phyloP scores from a whole-genome alignment of 257 asterid species.

The Thymus quinquecostatus region DNA sequence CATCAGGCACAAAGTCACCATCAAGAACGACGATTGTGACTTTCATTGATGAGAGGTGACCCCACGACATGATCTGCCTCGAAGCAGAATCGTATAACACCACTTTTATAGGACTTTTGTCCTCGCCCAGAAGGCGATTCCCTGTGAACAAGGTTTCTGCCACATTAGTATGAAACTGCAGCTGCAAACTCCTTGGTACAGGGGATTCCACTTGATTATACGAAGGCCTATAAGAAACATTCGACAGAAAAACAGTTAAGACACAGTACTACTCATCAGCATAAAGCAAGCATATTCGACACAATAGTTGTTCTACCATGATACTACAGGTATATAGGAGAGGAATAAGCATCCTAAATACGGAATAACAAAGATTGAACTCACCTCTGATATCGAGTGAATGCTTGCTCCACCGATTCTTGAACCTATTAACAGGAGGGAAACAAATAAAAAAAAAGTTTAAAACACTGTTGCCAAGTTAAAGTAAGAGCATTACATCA shows the following conservation, averaged over 20 bases:
- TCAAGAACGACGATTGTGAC: slow-evolving; percentile 62
- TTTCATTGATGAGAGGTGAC: slow-evolving; percentile 60
- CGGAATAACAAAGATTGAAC: slow-evolving; percentile 19
- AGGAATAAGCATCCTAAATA: too few species aligned
- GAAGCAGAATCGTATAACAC: slow-evolving; percentile 53
- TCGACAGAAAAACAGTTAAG: slow-evolving; percentile 10
- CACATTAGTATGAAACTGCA: slow-evolving; percentile 49
- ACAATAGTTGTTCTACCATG: background rate
- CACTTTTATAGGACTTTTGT: slow-evolving; percentile 40
- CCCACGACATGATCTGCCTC: slow-evolving; percentile 44
- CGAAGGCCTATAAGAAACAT: slow-evolving; percentile 44
- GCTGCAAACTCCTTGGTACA: slow-evolving; percentile 48
- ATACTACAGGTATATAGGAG: background rate
- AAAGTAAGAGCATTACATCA: background rate
- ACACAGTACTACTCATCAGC: background rate
- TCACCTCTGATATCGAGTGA: slow-evolving; percentile 51
- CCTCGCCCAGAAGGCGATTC: slow-evolving; percentile 46
- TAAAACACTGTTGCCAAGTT: slow-evolving; percentile 16
- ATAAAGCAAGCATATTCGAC: background rate
- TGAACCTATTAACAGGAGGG: slow-evolving; percentile 54
- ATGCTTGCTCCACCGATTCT: slow-evolving; percentile 56
- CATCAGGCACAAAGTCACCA: slow-evolving; percentile 71
- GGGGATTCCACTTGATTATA: slow-evolving; percentile 39
- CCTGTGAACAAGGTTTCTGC: slow-evolving; percentile 67
- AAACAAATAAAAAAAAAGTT: background rate